Evolutionary conservation across 805 yeast species (phyloP).

Genomic region (Wickerhamomyces canadensis): DNA sequence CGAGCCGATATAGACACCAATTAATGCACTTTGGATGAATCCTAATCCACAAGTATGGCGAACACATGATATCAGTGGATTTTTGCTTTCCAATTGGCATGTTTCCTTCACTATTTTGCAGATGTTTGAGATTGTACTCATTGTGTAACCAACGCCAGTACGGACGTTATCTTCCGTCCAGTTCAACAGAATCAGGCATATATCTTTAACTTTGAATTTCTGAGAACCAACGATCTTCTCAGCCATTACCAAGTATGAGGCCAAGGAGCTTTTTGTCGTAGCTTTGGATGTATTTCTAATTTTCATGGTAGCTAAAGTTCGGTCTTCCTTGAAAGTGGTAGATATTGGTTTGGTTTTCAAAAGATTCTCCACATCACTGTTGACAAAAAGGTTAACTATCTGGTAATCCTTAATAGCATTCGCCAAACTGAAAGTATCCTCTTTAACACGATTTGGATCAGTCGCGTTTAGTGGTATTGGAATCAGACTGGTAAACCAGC

Average conservation of each 20-base stretch:
- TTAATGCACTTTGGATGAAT: slow-evolving; percentile 72
- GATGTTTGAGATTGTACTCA: slow-evolving; percentile 61
- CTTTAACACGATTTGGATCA: slow-evolving; percentile 59
- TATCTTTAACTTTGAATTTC: slow-evolving; percentile 25
- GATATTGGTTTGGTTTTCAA: slow-evolving; percentile 65
- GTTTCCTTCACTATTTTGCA: slow-evolving; percentile 92
- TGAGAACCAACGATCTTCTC: slow-evolving; percentile 17
- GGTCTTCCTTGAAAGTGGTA: slow-evolving; percentile 45
- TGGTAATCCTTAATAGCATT: slow-evolving; percentile 66
- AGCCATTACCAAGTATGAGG: slow-evolving; percentile 11
- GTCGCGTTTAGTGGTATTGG: slow-evolving; percentile 75
- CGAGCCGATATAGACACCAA: slow-evolving; percentile 85
- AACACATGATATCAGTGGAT: slow-evolving; percentile 80
- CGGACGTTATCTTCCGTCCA: slow-evolving; percentile 70
- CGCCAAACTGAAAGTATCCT: slow-evolving; percentile 65
- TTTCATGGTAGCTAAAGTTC: slow-evolving; percentile 39
- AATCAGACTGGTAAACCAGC: slow-evolving; percentile 73
- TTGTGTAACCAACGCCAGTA: slow-evolving; percentile 47
- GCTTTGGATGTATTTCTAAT: slow-evolving; percentile 65
- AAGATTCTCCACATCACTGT: slow-evolving; percentile 65
- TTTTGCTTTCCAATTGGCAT: slow-evolving; percentile 67
- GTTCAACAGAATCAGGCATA: slow-evolving; percentile 60
- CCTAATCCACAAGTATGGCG: slow-evolving; percentile 84
- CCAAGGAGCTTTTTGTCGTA: slow-evolving; percentile 25
- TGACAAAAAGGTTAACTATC: slow-evolving; percentile 68